phyloP scores from a whole-genome alignment of 257 asterid genomes.

The Paraleonurus japonicus region DNA sequence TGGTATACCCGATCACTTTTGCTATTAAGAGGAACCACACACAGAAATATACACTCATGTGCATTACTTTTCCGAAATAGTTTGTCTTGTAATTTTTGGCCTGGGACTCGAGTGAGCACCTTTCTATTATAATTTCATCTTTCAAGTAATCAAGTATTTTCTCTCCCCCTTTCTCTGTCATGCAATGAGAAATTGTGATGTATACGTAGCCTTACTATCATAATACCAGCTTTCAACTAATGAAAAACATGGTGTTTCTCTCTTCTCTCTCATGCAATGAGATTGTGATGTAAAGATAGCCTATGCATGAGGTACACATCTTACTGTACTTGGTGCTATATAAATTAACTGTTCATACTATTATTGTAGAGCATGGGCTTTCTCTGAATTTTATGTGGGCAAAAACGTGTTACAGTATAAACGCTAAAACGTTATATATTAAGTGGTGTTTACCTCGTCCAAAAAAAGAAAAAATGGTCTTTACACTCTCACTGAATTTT shows the following conservation, averaged over 20 bases:
- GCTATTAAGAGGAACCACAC: constrained; percentile 14
- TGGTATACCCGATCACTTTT: neutral
- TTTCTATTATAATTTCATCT: constrained; percentile 9
- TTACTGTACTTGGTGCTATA: too few species aligned
- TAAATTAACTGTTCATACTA: neutral
- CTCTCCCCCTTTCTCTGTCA: neutral
- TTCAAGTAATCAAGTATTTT: constrained; percentile 13
- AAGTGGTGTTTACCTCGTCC: too few species aligned
- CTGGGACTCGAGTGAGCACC: constrained; percentile 49
- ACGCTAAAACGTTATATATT: too few species aligned
- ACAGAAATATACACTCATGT: neutral
- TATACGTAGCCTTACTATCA: neutral
- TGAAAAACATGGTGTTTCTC: neutral
- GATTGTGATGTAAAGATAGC: neutral
- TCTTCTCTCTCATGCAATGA: too few species aligned
- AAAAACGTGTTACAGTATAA: too few species aligned
- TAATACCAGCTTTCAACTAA: neutral
- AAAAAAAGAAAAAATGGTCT: too few species aligned
- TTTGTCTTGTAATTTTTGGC: constrained; percentile 25
- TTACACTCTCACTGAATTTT: neutral
- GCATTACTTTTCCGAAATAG: constrained; percentile 4
- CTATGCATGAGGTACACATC: neutral
- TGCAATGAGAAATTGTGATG: neutral
- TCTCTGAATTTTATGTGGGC: neutral
- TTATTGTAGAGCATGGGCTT: neutral